phyloP scores from a whole-genome alignment of 345 rosid genomes.

The Pelargonium nanum region DNA sequence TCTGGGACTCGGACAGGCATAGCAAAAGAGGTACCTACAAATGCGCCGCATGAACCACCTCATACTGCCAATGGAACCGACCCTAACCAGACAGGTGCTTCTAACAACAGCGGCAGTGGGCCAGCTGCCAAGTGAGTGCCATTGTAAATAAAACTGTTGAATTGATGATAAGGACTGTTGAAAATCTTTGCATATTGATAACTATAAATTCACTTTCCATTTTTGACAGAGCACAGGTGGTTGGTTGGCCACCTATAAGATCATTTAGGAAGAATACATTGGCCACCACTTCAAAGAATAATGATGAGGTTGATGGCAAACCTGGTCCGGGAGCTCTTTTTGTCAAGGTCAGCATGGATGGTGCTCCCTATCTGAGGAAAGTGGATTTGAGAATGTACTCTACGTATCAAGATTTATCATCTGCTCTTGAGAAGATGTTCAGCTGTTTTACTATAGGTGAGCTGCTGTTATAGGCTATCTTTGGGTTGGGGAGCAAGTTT shows the following conservation, averaged over 20 bases:
- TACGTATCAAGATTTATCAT: constrained; percentile 22
- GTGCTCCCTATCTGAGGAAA: constrained; percentile 25
- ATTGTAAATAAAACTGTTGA: not conserved
- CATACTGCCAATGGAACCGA: constrained; percentile 18
- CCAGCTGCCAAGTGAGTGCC: constrained; percentile 71
- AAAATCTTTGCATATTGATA: constrained; percentile 21
- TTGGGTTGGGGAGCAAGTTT: too few relatives aligned
- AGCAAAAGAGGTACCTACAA: constrained; percentile 36
- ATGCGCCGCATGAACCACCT: constrained; percentile 29
- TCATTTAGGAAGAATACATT: not conserved
- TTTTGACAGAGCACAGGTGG: constrained; percentile 13
- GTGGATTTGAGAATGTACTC: constrained; percentile 19
- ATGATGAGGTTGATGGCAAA: not conserved
- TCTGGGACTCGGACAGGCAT: constrained; percentile 25
- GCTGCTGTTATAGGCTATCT: not conserved
- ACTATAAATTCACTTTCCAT: constrained; percentile 11
- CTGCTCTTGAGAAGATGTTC: constrained; percentile 28
- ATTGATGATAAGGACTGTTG: not conserved
- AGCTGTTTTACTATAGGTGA: not conserved
- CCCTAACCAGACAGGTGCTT: constrained; percentile 17
- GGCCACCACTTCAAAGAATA: not conserved
- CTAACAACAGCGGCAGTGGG: constrained; percentile 37
- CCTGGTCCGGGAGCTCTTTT: constrained; percentile 2
- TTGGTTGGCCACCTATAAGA: not conserved
- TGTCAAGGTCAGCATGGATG: constrained; percentile 27